phyloP scores from a whole-genome alignment of 495 filamentous ascomycete genomes.

The Stereocaulon alpinum region DNA sequence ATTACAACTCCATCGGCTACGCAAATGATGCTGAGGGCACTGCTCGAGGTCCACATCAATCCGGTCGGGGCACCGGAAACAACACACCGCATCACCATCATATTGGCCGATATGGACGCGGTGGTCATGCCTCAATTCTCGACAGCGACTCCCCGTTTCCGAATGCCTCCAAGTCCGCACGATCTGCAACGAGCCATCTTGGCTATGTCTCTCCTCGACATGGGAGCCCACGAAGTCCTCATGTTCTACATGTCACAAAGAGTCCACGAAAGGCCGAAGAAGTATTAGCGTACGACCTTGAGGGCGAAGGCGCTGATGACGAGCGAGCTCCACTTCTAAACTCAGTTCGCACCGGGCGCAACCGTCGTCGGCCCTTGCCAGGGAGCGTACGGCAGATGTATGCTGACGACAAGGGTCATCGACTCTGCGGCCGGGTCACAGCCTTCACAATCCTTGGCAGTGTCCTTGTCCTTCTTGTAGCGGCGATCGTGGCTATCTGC shows the following conservation, averaged over 20 bases:
- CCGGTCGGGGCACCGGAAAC: slow-evolving; percentile 46
- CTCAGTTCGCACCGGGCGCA: slow-evolving; percentile 49
- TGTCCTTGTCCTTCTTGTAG: slow-evolving; percentile 64
- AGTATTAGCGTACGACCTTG: slow-evolving; percentile 54
- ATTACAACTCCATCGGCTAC: slow-evolving; percentile 49
- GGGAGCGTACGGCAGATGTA: slow-evolving; percentile 63
- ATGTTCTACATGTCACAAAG: slow-evolving; percentile 31
- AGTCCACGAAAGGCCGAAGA: slow-evolving; percentile 44
- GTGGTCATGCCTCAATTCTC: slow-evolving; percentile 61
- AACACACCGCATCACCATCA: slow-evolving; percentile 61
- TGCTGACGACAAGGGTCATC: slow-evolving; percentile 53
- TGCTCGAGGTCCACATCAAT: slow-evolving; percentile 39
- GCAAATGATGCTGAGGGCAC: slow-evolving; percentile 47
- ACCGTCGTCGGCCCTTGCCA: slow-evolving; percentile 50
- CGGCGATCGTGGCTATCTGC: slow-evolving; percentile 75
- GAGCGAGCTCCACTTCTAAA: slow-evolving; percentile 79
- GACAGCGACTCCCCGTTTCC: slow-evolving; percentile 66
- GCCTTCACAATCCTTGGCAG: slow-evolving; percentile 67
- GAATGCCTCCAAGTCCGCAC: slow-evolving; percentile 31
- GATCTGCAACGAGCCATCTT: slow-evolving; percentile 25
- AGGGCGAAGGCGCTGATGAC: slow-evolving; percentile 75
- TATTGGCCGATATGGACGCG: slow-evolving; percentile 62
- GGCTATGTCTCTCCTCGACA: slow-evolving; percentile 55
- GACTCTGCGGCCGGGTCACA: slow-evolving; percentile 60
- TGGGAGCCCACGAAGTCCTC: slow-evolving; percentile 21